These are phyloP conservation scores for Aureobasidium subglaciale DNA, from an alignment of 2,329 filamentous ascomycete species.

Conservation along the genomic window DNA sequence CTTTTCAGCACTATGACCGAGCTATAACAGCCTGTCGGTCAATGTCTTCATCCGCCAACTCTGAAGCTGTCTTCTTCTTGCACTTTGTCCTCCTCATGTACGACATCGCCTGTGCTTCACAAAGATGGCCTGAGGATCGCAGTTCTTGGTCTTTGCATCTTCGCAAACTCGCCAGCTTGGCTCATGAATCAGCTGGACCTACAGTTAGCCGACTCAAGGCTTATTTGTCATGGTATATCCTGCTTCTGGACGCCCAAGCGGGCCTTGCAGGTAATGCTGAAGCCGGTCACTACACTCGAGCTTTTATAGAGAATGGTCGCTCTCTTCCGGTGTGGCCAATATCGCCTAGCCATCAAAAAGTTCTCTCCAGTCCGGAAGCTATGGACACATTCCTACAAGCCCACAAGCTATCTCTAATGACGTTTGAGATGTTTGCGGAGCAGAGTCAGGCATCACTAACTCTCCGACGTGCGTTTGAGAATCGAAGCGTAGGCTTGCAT, in stretches of 20 bases:
- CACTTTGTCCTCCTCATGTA: constrained; percentile 10
- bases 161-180: constrained; percentile 1
- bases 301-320: constrained; percentile 14
- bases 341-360: not conserved
- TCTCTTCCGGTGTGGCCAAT: constrained; percentile 3
- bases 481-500: not conserved
- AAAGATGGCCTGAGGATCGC: constrained; percentile 2
- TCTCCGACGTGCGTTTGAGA: not conserved
- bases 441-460: not conserved
- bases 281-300: constrained; percentile 11
- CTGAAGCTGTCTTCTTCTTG: not conserved
- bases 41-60: constrained; percentile 30
- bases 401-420: not conserved
- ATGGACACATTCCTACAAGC: not conserved
- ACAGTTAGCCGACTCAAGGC: constrained; percentile 2
- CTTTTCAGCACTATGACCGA: constrained; percentile 10
- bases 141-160: constrained; percentile 6
- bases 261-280: constrained; percentile 14
- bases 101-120: constrained; percentile 12
- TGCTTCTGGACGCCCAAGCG: constrained; percentile 39
- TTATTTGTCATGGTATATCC: constrained; percentile 47
- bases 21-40: constrained; percentile 14
- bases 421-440: constrained; percentile 7
- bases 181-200: not conserved
- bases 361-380: not conserved